Evolutionary conservation across 1,284 basidiomycete species (phyloP), one percentile per base, ranked within the genome.

Genomic region (Coniophora puteana): DNA sequence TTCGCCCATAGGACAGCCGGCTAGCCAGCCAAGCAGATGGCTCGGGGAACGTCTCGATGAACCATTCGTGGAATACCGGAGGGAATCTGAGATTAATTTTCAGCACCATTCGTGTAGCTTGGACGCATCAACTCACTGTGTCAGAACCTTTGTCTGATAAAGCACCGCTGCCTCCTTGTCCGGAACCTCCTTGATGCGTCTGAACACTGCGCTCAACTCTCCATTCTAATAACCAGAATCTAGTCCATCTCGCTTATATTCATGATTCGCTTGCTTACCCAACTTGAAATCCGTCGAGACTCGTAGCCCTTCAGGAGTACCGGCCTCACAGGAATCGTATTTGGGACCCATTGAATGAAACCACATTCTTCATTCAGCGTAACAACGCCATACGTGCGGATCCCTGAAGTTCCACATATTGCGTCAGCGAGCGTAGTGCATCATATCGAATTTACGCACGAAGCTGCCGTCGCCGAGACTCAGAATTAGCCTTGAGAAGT

Each of bases 361-460:
- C 96, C 96, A 55, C 94, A 97, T 53, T 96, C 92, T 54, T 99
- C 95, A 58, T 98, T 98, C 44, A 99, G 72, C 2, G 94, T 93
- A 16, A 98, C 88, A 14, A 99, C 93, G 7, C 93, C 92, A 55
- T 99, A 99, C 3, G 94, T 97, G 22, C 94, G 82, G 47, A 98
- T 91, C 58, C 88, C 95, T 98, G 47, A 41, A 14, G 12, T n/a
- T n/a, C n/a, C n/a, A n/a, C n/a, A n/a, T n/a, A n/a, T 38, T 14
- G 47, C 40, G 39, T 42, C 23, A 47, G 36, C 29, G 16, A 27
- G 24, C 14, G 24, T 24, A 31, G 25, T 12, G 10, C 6, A n/a
- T 22, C 31, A 21, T 17, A 11, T 4, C 13, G 26, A 16, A 18
- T 14, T 17, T 10, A 73, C 86, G 52, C 58, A 93, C 93, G 84